Conservation (phyloP, 208 protist species). For the Acanthamoeba castellanii region DNA sequence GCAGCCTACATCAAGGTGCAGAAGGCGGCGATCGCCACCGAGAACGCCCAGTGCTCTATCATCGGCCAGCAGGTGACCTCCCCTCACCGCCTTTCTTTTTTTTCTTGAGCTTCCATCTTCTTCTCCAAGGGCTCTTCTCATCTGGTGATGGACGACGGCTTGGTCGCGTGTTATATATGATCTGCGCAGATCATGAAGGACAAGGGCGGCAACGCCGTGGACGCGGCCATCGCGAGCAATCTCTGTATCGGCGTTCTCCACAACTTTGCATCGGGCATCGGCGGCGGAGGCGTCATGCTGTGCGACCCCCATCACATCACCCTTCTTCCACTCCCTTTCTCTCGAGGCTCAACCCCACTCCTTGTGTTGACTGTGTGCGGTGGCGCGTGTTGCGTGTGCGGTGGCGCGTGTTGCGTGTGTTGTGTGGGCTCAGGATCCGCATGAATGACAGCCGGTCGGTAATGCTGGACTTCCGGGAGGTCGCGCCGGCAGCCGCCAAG, state of each 20-base stretch:
- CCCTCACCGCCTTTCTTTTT: no score
- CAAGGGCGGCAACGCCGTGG: slow-evolving; percentile 82
- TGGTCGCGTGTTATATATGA: no score
- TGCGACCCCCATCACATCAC: background rate
- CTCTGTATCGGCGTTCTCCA: slow-evolving; percentile 82
- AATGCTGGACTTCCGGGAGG: slow-evolving; percentile 80
- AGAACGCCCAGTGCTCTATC: slow-evolving; percentile 32
- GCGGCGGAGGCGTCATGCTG: slow-evolving; percentile 81
- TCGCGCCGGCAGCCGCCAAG: slow-evolving; percentile 54
- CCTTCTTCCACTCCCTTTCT: background rate
- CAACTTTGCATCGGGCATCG: slow-evolving; percentile 81
- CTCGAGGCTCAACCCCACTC: background rate
- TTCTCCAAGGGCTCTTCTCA: background rate
- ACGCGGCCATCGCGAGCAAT: slow-evolving; percentile 77
- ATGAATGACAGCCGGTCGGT: slow-evolving; percentile 22
- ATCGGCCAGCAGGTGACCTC: slow-evolving; percentile 2
- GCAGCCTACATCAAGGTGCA: background rate
- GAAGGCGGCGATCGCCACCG: slow-evolving; percentile 2
- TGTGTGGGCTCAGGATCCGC: background rate
- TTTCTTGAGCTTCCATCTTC: background rate
- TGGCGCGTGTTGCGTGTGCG: no score
- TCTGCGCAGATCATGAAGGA: slow-evolving; percentile 34
- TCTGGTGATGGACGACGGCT: no score
- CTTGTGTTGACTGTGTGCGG: background rate
- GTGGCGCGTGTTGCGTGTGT: no score